Evolutionary conservation across 352 stramenopile species (phyloP), one percentile per base, ranked within the genome.

Genomic region (Phytophthora rubi): DNA sequence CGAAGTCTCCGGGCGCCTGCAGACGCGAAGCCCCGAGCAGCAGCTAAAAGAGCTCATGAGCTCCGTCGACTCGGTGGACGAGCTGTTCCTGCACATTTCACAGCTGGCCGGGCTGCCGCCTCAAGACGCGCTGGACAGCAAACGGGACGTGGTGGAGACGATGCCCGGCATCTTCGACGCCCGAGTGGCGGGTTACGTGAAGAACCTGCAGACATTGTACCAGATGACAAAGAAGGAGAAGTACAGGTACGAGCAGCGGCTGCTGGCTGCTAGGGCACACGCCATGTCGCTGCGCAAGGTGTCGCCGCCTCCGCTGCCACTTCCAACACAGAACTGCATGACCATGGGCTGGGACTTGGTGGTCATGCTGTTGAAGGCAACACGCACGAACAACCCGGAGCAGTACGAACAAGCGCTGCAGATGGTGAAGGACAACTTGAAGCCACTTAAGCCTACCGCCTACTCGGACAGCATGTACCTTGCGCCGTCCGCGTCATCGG

Each of bases 381-480:
- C 89, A 3, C 75, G 77, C 21, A 74, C 62, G 28, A 85, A 91
- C 18, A 93, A 93, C 48, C 77, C 82, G 7, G 60, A 79, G 15
- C 82, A 92, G 59, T 96, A 96, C 48, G 57, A 89, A 21, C 70
- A 76, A 39, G 87, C 89, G 10, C 68, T 96, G 7, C 75, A 90
- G 21, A 90, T 93, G 84, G 76, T 96, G 28, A 90, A 91, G 60
- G 68, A 88, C 28, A 91, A 81, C 35, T 35, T 96, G 28, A 67
- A 79, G 26, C 53, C 81, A 13, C 67, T 96, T 26, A 96, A 96
- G 56, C 87, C 89, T 0, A 93, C 86, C 30, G 76, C 85, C 8
- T 96, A 96, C 55, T 69, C 87, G 0, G 89, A 96, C 55, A 91
- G 86, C 58, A 91, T 93, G 82, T 96, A 96, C 59, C 71, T 96